phyloP scores from a whole-genome alignment of 139 green algal species.

The Yamagishiella unicocca region DNA sequence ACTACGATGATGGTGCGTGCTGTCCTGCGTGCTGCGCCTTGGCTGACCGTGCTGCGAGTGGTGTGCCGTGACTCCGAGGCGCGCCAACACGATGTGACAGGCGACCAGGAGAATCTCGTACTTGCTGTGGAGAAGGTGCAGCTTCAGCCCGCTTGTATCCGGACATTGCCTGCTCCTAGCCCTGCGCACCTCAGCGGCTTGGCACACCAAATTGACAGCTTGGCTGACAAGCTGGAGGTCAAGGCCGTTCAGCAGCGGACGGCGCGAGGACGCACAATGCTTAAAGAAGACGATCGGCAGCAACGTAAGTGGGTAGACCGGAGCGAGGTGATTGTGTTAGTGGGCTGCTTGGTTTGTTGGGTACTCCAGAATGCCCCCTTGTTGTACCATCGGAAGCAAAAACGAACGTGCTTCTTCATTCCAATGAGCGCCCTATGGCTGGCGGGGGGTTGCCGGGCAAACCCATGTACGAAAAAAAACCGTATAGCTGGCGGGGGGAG shows the following conservation, averaged over 20 bases:
- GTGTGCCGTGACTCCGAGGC: too few relatives aligned
- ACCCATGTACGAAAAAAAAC: too few relatives aligned
- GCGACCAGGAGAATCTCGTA: conserved; percentile 10
- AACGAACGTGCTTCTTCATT: too few relatives aligned
- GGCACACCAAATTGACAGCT: not conserved
- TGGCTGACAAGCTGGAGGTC: not conserved
- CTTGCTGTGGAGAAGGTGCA: conserved; percentile 22
- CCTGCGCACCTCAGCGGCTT: not conserved
- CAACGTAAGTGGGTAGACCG: not conserved
- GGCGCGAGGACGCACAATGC: not conserved
- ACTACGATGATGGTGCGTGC: conserved; percentile 22
- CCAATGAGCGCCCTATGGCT: too few relatives aligned
- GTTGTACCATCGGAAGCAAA: too few relatives aligned
- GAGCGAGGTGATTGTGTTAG: not conserved
- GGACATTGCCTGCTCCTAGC: not conserved
- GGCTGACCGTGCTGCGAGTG: not conserved
- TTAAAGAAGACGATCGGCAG: conserved; percentile 35
- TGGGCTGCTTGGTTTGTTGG: too few relatives aligned
- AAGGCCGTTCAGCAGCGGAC: conserved; percentile 9
- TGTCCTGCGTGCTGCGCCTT: not conserved
- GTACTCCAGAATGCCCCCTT: too few relatives aligned
- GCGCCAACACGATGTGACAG: too few relatives aligned
- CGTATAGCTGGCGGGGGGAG: too few relatives aligned
- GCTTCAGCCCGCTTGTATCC: not conserved
- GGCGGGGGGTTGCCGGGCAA: too few relatives aligned